A percentile compares a stretch with the other conserved stretches of the same genome.
Evolutionary conservation across 257 asterid genomes (phyloP).

Genomic region (Solanum clarkiae): DNA sequence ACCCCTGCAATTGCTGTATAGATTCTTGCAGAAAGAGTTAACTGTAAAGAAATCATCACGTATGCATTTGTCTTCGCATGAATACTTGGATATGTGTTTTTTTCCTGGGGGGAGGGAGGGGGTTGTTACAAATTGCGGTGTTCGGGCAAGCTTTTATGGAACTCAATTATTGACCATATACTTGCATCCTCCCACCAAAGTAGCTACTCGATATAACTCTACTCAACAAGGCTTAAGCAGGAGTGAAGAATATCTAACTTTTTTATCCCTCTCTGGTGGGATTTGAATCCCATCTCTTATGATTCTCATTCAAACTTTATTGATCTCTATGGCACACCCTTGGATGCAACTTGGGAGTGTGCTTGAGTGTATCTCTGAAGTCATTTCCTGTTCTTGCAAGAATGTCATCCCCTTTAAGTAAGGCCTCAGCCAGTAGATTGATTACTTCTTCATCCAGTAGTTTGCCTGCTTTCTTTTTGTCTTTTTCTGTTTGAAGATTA

Average conservation of each 20-base stretch:
- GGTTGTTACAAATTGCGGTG: not conserved
- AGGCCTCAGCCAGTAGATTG: not conserved
- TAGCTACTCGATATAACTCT: not conserved
- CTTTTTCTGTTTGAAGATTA: not conserved
- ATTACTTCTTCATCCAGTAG: not conserved
- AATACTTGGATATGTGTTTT: not conserved
- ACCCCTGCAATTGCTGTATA: not conserved
- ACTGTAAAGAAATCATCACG: not conserved
- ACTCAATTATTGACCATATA: not conserved
- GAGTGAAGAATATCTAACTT: not conserved
- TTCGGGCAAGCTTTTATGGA: not conserved
- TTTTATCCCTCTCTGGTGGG: not conserved
- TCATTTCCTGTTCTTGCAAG: not conserved
- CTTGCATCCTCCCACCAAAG: not conserved
- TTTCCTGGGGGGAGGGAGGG: no score
- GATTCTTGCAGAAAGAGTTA: not conserved
- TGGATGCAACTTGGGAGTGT: not conserved
- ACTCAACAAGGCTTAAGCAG: not conserved
- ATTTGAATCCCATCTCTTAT: not conserved
- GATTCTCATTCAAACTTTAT: not conserved
- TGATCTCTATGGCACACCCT: not conserved
- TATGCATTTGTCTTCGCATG: not conserved
- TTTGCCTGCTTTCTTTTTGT: no score
- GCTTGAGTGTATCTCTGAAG: not conserved
- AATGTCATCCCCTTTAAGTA: not conserved